Evolutionary conservation across 441 rosid genomes (phyloP).

Genomic region (Theobroma grandiflorum): DNA sequence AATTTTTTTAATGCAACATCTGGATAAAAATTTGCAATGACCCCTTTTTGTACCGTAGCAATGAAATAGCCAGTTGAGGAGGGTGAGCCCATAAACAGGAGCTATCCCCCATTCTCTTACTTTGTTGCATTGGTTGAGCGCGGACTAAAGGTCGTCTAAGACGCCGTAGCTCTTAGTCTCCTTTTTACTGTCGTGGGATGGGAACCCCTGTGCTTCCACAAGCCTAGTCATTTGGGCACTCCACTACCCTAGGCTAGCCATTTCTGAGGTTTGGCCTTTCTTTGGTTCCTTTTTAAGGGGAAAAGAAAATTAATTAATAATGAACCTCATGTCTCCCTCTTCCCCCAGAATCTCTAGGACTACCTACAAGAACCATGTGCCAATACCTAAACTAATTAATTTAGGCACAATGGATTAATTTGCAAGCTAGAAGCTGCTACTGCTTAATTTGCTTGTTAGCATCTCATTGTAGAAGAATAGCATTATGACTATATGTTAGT

Average conservation of each 20-base stretch:
- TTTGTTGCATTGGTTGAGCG: neutral
- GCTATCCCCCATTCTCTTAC: neutral
- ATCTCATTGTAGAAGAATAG: too few relatives aligned
- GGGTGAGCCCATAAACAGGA: constrained; percentile 5
- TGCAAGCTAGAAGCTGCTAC: too few relatives aligned
- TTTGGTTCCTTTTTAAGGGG: constrained; percentile 16
- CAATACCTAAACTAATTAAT: neutral
- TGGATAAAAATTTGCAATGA: neutral
- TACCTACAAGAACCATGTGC: neutral
- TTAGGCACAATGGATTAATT: neutral
- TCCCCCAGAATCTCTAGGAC: neutral
- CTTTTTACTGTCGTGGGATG: constrained; percentile 7
- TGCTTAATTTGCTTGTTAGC: too few relatives aligned
- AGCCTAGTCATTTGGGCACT: constrained; percentile 26
- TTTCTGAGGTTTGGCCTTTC: neutral
- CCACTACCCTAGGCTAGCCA: constrained; percentile 29
- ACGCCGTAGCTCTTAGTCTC: neutral
- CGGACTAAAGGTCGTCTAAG: neutral
- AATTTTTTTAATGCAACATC: neutral
- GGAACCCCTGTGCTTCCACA: constrained; percentile 25
- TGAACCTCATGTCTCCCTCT: constrained; percentile 13
- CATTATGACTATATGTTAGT: too few relatives aligned
- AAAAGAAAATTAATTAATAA: neutral
- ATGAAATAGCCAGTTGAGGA: neutral
- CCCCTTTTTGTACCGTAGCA: neutral